Evolutionary conservation across 2,329 filamentous ascomycete genomes (phyloP), one percentile per base, ranked within the genome.

Genomic region (Colletotrichum tropicale): DNA sequence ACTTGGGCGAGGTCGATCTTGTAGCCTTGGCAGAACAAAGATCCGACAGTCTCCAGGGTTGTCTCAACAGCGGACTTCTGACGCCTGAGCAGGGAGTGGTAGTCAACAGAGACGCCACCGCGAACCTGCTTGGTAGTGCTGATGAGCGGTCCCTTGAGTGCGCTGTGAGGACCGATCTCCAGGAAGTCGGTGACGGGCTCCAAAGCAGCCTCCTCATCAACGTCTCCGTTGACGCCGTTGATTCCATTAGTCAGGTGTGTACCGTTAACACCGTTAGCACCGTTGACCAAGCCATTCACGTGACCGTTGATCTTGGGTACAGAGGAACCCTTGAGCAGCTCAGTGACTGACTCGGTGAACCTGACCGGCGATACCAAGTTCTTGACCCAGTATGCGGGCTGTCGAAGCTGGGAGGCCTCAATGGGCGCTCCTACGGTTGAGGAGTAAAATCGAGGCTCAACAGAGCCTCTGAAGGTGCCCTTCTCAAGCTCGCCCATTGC

Each of bases 131-230:
- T 76, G 48, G 26, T 34, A 2, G 61, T 76, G n/a, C 60, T 71
- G 36, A 36, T 87, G 67, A 89, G 83, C 0, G 88, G 88, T 0
- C 88, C 88, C 60, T 87, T 85, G 4, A 90, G 82, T 1, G 87
- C 88, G 6, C 87, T 83, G 76, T 90, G 88, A 2, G 88, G 88
- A 0, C 88, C 88, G 6, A 90, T 80, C 78, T 90, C 88, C 10
- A 90, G 77, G 18, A 88, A 83, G 71, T 72, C 85, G 28, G 86
- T 74, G 56, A 76, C 71, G 32, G 71, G 66, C 6, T 70, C 71
- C 8, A 43, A 16, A 8, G 30, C 18, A 64, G 34, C 26, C 10
- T 28, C 55, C n/a, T 26, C 68, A 2, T 43, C 72, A 15, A n/a
- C 36, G 13, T 55, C 15, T 13, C 15, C 36, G 16, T 75, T 43